Percentiles rank a stretch among this genome's conserved stretches.
phyloP scores from a whole-genome alignment of 257 asterid species.

The Solanum ossicruentum region DNA sequence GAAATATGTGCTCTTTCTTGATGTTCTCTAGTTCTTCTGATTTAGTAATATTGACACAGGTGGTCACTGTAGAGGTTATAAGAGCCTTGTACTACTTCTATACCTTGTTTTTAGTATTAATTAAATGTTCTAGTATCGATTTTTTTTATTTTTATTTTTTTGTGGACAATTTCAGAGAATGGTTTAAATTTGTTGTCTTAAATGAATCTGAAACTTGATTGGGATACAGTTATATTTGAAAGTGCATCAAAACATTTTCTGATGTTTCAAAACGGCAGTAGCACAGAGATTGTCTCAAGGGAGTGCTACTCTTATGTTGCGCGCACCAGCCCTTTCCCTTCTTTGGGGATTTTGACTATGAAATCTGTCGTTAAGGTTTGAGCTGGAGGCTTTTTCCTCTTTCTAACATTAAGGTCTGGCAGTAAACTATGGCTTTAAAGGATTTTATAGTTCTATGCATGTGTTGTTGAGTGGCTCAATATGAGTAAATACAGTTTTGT shows the following conservation, averaged over 20 bases:
- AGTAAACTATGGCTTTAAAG: neutral
- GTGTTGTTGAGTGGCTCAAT: neutral
- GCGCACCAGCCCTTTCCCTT: neutral
- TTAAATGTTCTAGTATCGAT: neutral
- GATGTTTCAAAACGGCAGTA: neutral
- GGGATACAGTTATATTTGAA: neutral
- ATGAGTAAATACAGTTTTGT: neutral
- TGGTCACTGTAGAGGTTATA: neutral
- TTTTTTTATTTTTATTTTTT: neutral
- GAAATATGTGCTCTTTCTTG: neutral
- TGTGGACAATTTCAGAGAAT: neutral
- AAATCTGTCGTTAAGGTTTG: neutral
- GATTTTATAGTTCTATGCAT: neutral
- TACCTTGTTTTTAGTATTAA: neutral
- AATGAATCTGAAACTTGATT: neutral
- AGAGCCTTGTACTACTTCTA: neutral
- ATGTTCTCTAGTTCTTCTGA: neutral
- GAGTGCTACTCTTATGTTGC: neutral
- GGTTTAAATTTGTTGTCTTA: neutral
- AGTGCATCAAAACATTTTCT: neutral
- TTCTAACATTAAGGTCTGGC: neutral
- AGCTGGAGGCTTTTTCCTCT: neutral
- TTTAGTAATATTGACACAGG: neutral
- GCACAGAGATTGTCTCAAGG: neutral
- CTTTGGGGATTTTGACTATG: neutral